These are phyloP conservation scores for Sarocladium brachiariae DNA, from an alignment of 2,329 filamentous ascomycete species.

Conservation along the genomic window DNA sequence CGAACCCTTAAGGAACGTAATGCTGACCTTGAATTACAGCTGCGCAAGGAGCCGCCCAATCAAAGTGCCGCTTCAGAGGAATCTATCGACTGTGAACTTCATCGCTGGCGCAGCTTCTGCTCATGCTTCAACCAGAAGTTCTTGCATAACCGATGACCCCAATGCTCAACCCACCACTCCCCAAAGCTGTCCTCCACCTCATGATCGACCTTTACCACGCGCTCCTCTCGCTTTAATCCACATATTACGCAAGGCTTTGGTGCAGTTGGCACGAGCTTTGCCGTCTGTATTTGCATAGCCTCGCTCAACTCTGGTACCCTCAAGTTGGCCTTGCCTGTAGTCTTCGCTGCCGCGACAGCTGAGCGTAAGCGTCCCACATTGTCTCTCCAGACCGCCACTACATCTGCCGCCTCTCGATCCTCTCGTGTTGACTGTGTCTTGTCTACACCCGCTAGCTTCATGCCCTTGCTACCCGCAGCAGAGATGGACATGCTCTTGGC, in stretches of 20 bases:
- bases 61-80: too few species aligned
- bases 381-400: constrained; percentile 66
- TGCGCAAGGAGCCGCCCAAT: too few species aligned
- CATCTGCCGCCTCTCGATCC: constrained; percentile 76
- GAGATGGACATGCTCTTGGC: constrained; percentile 87
- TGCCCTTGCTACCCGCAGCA: constrained; percentile 67
- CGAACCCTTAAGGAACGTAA: too few species aligned
- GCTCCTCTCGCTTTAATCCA: constrained; percentile 80
- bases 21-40: too few species aligned
- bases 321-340: constrained; percentile 44
- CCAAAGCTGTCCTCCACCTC: constrained; percentile 85
- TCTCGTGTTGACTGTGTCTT: constrained; percentile 76
- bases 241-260: constrained; percentile 76
- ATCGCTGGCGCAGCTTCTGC: constrained; percentile 61
- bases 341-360: constrained; percentile 61
- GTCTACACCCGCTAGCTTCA: constrained; percentile 87
- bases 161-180: constrained; percentile 93
- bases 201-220: constrained; percentile 67
- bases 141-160: constrained; percentile 72
- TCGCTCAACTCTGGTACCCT: constrained; percentile 65
- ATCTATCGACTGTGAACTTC: constrained; percentile 11
- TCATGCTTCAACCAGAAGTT: constrained; percentile 83
- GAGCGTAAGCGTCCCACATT: constrained; percentile 69
- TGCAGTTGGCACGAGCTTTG: constrained; percentile 68
- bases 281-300: constrained; percentile 58